phyloP scores from a whole-genome alignment of 2,329 filamentous ascomycete genomes.

The Herpotrichia juniperi region DNA sequence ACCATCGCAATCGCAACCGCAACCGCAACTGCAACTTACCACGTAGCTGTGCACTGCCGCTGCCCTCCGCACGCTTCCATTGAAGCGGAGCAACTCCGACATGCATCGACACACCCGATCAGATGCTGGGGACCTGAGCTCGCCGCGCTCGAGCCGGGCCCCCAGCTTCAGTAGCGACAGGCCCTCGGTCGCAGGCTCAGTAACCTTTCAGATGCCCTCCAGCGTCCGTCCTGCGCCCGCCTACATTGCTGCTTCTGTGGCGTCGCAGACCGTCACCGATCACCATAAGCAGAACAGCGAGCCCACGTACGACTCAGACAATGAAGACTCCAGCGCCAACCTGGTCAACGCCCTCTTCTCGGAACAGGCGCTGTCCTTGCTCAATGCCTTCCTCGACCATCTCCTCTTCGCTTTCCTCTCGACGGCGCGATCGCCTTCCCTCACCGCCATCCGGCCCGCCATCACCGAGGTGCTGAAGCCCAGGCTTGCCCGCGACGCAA shows the following conservation, averaged over 20 bases:
- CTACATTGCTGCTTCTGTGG: conserved; percentile 87
- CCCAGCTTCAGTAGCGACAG: conserved; percentile 73
- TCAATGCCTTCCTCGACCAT: conserved; percentile 94
- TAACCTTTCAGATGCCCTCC: conserved; percentile 66
- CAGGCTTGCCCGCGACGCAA: conserved; percentile 83
- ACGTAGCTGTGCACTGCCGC: neutral
- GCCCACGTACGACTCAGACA: conserved; percentile 72
- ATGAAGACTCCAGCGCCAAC: conserved; percentile 62
- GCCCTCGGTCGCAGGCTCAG: conserved; percentile 63
- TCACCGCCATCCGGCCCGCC: conserved; percentile 78
- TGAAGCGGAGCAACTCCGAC: neutral
- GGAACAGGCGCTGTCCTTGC: conserved; percentile 71
- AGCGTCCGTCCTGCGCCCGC: conserved; percentile 76
- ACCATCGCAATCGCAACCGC: neutral
- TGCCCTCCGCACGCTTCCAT: neutral
- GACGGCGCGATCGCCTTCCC: conserved; percentile 75
- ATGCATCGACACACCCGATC: conserved; percentile 45
- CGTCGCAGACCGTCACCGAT: conserved; percentile 89
- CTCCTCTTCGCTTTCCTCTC: conserved; percentile 90
- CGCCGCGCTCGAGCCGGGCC: conserved; percentile 45
- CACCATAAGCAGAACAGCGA: conserved; percentile 79
- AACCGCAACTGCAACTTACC: neutral
- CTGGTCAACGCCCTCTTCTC: conserved; percentile 76
- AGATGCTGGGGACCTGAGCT: conserved; percentile 39
- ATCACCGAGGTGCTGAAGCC: conserved; percentile 87